Base-by-base conservation (phyloP, 2,329 filamentous ascomycete genomes). In the Ophiostoma ulmi region DNA sequence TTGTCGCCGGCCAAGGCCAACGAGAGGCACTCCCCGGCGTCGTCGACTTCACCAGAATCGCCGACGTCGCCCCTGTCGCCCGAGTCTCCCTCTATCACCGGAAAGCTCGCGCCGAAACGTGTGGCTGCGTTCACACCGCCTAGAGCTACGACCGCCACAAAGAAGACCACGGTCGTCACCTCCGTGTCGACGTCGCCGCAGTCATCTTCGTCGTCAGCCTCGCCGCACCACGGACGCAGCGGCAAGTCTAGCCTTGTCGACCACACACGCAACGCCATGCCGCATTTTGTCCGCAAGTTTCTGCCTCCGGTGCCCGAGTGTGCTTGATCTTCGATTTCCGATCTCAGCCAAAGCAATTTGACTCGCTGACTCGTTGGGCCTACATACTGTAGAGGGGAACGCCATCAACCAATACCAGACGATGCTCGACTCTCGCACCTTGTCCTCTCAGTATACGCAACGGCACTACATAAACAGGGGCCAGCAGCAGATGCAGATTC, bases 281-380 rank as follows among this genome's bases (percentile, higher is more conserved):
- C 78, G 73, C 76, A 77, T 73, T 79, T 80, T 72, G 75, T 79
- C 73, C 78, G 78, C 69, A 78, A 77, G 73, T 74, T 80, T 35
- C 77, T 80, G 73, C 78, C 78, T 66, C 79, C 79, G 10, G 79
- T 80, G 65, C 48, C 72, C 68, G 73, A 74, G 68, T 70, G 69
- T 63, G 70, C 72, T 41, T 73, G 64, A 36, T 20, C 17, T 22
- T 3, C 31, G 31, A 31, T 31, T 31, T 31, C 31, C 6, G 35
- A 17, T 13, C 63, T 5, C 4, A 48, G 17, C 17, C 17, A 48
- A 14, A 41, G 36, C n/a, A 55, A n/a, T 6, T 48, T 7, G 52
- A 22, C 52, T 55, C n/a, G 3, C 17, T 7, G 52, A 22, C 52
- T 55, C n/a, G 3, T 55, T 55, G 20, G 52, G 20, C 52, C 17